These are phyloP conservation scores for Botrytis paeoniae DNA, from an alignment of 2,329 filamentous ascomycete species.

Conservation along the genomic window DNA sequence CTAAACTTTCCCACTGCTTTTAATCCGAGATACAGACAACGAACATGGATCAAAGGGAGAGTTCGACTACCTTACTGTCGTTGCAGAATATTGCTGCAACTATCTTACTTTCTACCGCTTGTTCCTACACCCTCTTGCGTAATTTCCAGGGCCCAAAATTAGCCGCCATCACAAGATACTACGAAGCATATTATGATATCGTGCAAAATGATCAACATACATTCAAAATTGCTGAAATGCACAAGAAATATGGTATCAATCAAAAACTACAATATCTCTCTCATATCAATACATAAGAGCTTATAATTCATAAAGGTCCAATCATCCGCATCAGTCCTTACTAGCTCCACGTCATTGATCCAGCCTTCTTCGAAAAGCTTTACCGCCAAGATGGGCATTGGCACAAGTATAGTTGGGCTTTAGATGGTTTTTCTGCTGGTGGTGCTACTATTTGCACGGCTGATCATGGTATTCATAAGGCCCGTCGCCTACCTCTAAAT, in stretches of 20 bases:
- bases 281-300: too few relatives aligned
- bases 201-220: constrained; percentile 20
- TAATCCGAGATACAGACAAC: background rate
- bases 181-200: constrained; percentile 23
- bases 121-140: background rate
- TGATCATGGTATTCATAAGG: constrained; percentile 19
- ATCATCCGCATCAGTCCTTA: constrained; percentile 36
- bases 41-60: background rate
- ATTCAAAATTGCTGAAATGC: constrained; percentile 22
- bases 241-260: constrained; percentile 24
- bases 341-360: constrained; percentile 35
- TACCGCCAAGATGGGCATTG: constrained; percentile 27
- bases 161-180: constrained; percentile 9
- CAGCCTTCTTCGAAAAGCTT: constrained; percentile 27
- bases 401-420: constrained; percentile 27
- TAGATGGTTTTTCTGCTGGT: constrained; percentile 16
- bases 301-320: constrained; percentile 19
- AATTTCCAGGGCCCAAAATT: constrained; percentile 11
- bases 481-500: constrained; percentile 26
- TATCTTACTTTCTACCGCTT: constrained; percentile 6
- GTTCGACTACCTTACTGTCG: background rate
- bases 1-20: background rate
- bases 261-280: background rate
- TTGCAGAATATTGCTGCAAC: background rate
- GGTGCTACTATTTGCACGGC: constrained; percentile 17